A percentile compares a stretch with the other conserved stretches of the same genome.
phyloP scores from a whole-genome alignment of 805 yeast genomes.

The Starmera caribaea region DNA sequence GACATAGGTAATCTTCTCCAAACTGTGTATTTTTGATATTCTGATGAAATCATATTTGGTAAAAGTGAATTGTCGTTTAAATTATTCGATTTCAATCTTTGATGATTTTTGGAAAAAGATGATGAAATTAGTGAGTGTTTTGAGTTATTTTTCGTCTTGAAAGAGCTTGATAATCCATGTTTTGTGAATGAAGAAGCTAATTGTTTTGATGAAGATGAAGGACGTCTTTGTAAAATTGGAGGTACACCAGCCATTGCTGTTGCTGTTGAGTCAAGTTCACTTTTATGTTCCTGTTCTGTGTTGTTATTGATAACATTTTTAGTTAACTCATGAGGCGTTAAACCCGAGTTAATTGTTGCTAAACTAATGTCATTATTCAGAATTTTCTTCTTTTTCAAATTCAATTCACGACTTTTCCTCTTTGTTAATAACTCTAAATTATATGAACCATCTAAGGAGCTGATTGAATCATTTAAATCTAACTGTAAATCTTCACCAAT shows the following conservation, averaged over 20 bases:
- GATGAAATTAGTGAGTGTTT: conserved; percentile 15
- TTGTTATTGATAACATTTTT: conserved; percentile 1
- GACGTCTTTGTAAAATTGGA: neutral
- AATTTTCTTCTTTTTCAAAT: conserved; percentile 21
- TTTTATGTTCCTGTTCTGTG: neutral
- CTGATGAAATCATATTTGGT: conserved; percentile 12
- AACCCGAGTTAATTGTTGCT: conserved; percentile 17
- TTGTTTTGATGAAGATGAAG: conserved; percentile 1
- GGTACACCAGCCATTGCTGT: neutral
- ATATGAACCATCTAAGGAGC: conserved; percentile 30
- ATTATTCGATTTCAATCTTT: conserved; percentile 8
- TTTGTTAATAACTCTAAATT: conserved; percentile 33
- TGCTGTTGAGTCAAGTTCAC: neutral
- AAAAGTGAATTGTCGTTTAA: conserved; percentile 8
- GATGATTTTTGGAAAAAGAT: conserved; percentile 4
- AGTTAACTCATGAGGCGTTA: conserved; percentile 20
- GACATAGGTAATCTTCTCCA: conserved; percentile 86
- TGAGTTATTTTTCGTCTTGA: conserved; percentile 25
- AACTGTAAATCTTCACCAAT: conserved; percentile 20
- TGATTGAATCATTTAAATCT: conserved; percentile 30
- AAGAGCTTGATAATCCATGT: conserved; percentile 16
- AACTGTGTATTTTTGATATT: conserved; percentile 78
- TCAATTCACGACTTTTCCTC: conserved; percentile 28
- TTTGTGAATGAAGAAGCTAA: conserved; percentile 5
- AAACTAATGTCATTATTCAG: conserved; percentile 15